These are phyloP conservation scores for Mytilinidion resinicola DNA, from an alignment of 495 filamentous ascomycete species.

Conservation along the genomic window DNA sequence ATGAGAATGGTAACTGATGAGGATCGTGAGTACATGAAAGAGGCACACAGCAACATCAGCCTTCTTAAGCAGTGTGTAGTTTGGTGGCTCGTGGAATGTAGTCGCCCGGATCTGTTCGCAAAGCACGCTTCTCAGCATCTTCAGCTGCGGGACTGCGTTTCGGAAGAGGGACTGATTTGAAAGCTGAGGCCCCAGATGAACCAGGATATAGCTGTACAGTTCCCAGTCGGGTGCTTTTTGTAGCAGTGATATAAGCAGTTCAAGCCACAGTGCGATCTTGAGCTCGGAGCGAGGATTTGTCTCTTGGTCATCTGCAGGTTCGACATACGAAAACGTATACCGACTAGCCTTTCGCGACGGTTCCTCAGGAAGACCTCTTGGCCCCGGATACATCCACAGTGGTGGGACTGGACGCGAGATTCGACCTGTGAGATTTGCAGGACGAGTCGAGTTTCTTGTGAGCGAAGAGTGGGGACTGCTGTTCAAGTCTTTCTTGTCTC, in stretches of 20 bases:
- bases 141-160: conserved; percentile 63
- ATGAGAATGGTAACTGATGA: conserved; percentile 78
- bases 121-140: conserved; percentile 65
- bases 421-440: conserved; percentile 20
- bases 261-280: conserved; percentile 68
- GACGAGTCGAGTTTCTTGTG: conserved; percentile 34
- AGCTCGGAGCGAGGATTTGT: conserved; percentile 38
- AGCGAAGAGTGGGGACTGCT: conserved; percentile 27
- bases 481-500: conserved; percentile 24
- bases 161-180: conserved; percentile 82
- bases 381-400: conserved; percentile 50
- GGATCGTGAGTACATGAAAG: conserved; percentile 73
- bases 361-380: conserved; percentile 46
- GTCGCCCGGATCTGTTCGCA: conserved; percentile 83
- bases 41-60: conserved; percentile 83
- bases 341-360: conserved; percentile 30
- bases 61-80: conserved; percentile 65
- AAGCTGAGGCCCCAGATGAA: conserved; percentile 80
- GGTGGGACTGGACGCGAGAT: conserved; percentile 43
- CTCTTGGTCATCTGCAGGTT: conserved; percentile 14
- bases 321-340: conserved; percentile 34
- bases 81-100: conserved; percentile 39
- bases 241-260: conserved; percentile 64
- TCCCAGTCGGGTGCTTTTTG: conserved; percentile 85
- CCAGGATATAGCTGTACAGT: conserved; percentile 82